These are phyloP conservation scores for Scytalidium lignicola DNA, from an alignment of 2,329 filamentous ascomycete species.

Conservation along the genomic window DNA sequence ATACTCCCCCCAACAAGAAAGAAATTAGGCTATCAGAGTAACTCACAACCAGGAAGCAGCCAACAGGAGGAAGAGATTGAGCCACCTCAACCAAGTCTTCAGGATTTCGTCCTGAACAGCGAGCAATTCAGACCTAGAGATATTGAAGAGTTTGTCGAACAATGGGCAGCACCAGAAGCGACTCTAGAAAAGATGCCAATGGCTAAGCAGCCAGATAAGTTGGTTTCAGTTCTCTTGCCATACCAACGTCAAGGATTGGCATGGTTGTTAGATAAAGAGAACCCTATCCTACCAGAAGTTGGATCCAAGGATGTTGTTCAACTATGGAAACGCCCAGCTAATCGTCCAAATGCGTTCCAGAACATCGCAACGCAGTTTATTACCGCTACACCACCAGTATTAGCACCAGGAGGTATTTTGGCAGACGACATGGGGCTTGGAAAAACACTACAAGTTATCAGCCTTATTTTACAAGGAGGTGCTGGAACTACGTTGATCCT, in stretches of 20 bases:
- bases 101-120: slow-evolving; percentile 61
- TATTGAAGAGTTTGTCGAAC: slow-evolving; percentile 66
- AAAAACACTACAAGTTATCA: slow-evolving; percentile 83
- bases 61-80: slow-evolving; percentile 7
- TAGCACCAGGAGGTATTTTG: slow-evolving; percentile 78
- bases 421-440: slow-evolving; percentile 87
- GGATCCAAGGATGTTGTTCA: slow-evolving; percentile 63
- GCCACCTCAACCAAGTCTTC: slow-evolving; percentile 12
- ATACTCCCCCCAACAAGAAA: slow-evolving; percentile 36
- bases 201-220: slow-evolving; percentile 59
- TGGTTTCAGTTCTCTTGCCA: slow-evolving; percentile 66
- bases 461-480: slow-evolving; percentile 58
- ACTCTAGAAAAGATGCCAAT: slow-evolving; percentile 66
- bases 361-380: slow-evolving; percentile 71
- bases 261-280: slow-evolving; percentile 77
- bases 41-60: slow-evolving; percentile 12
- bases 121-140: slow-evolving; percentile 60
- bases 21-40: slow-evolving; percentile 17
- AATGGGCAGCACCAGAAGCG: slow-evolving; percentile 48
- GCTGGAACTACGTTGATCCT: slow-evolving; percentile 70
- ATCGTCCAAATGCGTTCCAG: slow-evolving; percentile 42
- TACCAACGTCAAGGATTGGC: slow-evolving; percentile 76
- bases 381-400: slow-evolving; percentile 47
- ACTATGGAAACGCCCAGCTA: slow-evolving; percentile 61
- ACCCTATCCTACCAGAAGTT: slow-evolving; percentile 55